A percentile compares a stretch with the other conserved stretches of the same genome.
These are phyloP conservation scores for Boletus coccyginus DNA, from an alignment of 768 basidiomycete genomes.

Conservation along the genomic window DNA sequence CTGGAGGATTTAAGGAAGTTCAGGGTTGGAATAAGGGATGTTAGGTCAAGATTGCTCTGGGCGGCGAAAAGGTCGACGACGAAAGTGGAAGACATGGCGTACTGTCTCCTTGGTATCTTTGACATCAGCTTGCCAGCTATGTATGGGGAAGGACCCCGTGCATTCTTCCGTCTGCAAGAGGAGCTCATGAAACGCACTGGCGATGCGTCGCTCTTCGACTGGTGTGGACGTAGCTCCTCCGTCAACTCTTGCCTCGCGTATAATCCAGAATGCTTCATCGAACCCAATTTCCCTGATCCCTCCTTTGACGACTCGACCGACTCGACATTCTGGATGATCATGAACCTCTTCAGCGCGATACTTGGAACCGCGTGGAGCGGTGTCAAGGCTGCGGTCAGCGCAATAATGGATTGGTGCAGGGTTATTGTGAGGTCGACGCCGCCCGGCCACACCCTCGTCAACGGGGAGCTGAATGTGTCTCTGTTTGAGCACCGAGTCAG, in stretches of 20 bases:
- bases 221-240: constrained; percentile 19
- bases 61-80: constrained; percentile 27
- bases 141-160: constrained; percentile 28
- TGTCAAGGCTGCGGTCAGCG: neutral
- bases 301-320: constrained; percentile 3
- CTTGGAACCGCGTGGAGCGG: constrained; percentile 8
- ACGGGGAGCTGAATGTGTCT: constrained; percentile 22
- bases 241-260: constrained; percentile 24
- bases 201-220: constrained; percentile 25
- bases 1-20: constrained; percentile 9
- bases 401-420: constrained; percentile 1
- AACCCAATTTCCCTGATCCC: constrained; percentile 1
- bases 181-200: constrained; percentile 28
- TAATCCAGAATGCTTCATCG: constrained; percentile 15
- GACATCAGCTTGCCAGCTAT: constrained; percentile 25
- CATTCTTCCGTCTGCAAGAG: constrained; percentile 29
- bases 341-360: constrained; percentile 8
- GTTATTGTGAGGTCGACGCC: constrained; percentile 7
- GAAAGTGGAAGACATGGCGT: constrained; percentile 29
- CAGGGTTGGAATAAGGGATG: constrained; percentile 12
- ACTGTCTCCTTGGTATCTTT: constrained; percentile 31
- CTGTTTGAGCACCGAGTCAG: constrained; percentile 22
- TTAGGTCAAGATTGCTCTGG: constrained; percentile 24
- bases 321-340: constrained; percentile 12
- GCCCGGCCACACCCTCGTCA: constrained; percentile 20